Base-by-base conservation (phyloP, 78 protist species). In the Tieghemostelium lacteum region DNA sequence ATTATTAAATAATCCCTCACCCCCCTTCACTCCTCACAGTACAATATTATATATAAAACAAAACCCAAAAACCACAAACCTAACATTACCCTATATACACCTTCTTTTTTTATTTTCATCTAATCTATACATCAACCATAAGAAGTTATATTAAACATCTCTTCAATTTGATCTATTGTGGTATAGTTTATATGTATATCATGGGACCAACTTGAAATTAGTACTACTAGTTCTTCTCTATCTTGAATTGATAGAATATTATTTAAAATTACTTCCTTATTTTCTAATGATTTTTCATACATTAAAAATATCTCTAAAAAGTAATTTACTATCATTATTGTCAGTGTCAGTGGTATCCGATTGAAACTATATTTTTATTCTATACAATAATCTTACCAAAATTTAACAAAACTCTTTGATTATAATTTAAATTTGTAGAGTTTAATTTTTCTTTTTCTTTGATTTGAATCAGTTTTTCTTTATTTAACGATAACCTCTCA, bases 111-210 rank as follows among this genome's bases (percentile, higher is more conserved):
- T 45, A 45, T 45, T 45, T 45, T 45, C 10, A 45, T 45, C 10
- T 12, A 12, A 12, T 45, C 6, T 45, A 45, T 45, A 12, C 52
- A 45, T 10, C 6, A 6, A 45, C 52, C 52, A 6, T 45, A 12
- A 12, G 6, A 12, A 12, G 6, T 45, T 45, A 12, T 55, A 3
- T 26, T 26, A 29, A 78, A 36, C 64, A 78, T 78, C 29, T 78
- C 75, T 58, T 78, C 67, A 39, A 67, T 70, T 10, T 29, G 26
- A 22, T 67, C 69, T 17, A 78, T 78, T 52, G 19, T 66, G 20
- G 52, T 22, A 16, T 72, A 22, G 52, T 78, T 37, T 49, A 78
- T 78, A 55, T 78, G 88, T 10, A 67, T 66, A 67, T 78, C 88
- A 78, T 57, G 50, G 2, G 55, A 61, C 88, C 88, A 78, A 52